Conservation (phyloP, 202 grass and related monocot species). For the Elaeis oleifera region DNA sequence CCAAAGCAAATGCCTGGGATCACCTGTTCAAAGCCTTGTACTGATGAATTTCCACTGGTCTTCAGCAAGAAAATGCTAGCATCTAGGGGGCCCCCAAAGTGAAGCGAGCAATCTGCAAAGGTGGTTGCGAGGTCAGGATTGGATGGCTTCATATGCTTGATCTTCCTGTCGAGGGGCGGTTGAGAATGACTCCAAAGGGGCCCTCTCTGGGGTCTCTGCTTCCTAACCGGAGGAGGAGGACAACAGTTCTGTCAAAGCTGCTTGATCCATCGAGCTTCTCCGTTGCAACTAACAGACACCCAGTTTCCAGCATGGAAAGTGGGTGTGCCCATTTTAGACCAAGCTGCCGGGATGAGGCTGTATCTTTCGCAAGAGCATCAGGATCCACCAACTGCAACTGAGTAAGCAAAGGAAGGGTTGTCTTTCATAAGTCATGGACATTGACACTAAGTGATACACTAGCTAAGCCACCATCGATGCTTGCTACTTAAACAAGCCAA, state of each 20-base stretch:
- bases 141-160: constrained; percentile 53
- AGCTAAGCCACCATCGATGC: no score
- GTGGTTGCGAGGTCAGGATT: constrained; percentile 31
- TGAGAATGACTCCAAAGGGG: constrained; percentile 78
- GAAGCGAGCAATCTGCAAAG: constrained; percentile 58
- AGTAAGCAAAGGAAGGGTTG: background rate
- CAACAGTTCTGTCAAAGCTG: constrained; percentile 65
- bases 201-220: constrained; percentile 48
- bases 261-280: constrained; percentile 66
- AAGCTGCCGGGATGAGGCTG: constrained; percentile 29
- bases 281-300: constrained; percentile 70
- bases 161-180: constrained; percentile 57
- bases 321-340: constrained; percentile 80
- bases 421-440: no score
- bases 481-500: no score
- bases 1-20: constrained; percentile 54
- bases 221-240: constrained; percentile 65
- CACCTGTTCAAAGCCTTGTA: constrained; percentile 64
- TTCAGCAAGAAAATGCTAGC: constrained; percentile 65
- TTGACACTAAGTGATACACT: no score
- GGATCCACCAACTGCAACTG: constrained; percentile 43
- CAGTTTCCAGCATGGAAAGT: constrained; percentile 62
- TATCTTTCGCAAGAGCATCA: constrained; percentile 22
- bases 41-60: constrained; percentile 12
- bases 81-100: constrained; percentile 63